Evolutionary conservation across 2,329 filamentous ascomycete species (phyloP).

Genomic region (Neofusicoccum ribis): DNA sequence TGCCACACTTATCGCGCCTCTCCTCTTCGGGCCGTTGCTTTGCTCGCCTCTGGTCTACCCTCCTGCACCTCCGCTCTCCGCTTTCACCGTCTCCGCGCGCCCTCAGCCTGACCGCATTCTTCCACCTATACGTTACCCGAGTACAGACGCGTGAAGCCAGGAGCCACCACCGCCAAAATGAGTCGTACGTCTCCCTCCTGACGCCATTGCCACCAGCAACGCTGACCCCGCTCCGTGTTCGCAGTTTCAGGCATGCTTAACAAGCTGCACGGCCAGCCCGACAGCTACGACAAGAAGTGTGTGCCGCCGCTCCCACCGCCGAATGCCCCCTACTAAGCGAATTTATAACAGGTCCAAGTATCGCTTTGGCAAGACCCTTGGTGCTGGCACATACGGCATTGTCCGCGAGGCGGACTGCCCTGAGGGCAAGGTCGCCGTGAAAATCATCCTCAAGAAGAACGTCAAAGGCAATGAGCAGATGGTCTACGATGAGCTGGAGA

Average conservation of each 20-base stretch:
- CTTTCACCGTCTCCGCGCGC: slow-evolving; percentile 30
- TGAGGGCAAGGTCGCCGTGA: slow-evolving; percentile 86
- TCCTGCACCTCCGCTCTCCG: slow-evolving; percentile 31
- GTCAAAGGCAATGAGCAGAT: slow-evolving; percentile 97
- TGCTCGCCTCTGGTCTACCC: slow-evolving; percentile 24
- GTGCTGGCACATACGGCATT: slow-evolving; percentile 97
- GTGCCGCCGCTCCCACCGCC: slow-evolving; percentile 26
- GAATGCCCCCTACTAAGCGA: slow-evolving; percentile 23
- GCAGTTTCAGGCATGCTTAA: slow-evolving; percentile 90
- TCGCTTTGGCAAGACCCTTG: slow-evolving; percentile 87
- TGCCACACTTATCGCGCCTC: background rate
- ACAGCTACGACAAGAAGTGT: slow-evolving; percentile 98
- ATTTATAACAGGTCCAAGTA: slow-evolving; percentile 69
- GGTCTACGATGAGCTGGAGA: slow-evolving; percentile 95
- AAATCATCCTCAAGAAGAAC: slow-evolving; percentile 99
- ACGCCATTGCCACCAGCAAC: background rate
- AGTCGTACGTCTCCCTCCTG: slow-evolving; percentile 30
- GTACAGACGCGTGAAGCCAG: slow-evolving; percentile 3
- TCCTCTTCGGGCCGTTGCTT: slow-evolving; percentile 20
- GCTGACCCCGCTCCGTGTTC: slow-evolving; percentile 23
- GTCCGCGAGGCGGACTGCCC: slow-evolving; percentile 90
- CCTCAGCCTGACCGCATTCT: slow-evolving; percentile 30
- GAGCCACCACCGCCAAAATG: slow-evolving; percentile 30
- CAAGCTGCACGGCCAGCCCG: slow-evolving; percentile 93
- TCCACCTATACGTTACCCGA: slow-evolving; percentile 28